These are phyloP conservation scores for Erysimum cheiranthoides DNA, from an alignment of 345 rosid genomes.

Conservation along the genomic window DNA sequence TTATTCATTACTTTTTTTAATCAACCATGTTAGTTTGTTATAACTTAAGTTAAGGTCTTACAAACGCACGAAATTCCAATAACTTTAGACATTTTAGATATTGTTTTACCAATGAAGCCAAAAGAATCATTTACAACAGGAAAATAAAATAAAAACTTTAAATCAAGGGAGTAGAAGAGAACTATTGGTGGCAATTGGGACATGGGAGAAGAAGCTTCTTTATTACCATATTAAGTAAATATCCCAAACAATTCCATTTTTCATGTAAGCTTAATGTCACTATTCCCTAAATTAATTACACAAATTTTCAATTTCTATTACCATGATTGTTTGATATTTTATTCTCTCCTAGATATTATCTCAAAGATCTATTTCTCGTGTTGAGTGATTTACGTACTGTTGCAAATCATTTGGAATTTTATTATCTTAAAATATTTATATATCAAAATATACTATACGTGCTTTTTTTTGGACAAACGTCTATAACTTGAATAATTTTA, in stretches of 20 bases:
- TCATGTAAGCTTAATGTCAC: slow-evolving; percentile 41
- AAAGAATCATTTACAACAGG: background rate
- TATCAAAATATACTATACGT: background rate
- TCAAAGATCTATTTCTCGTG: slow-evolving; percentile 1
- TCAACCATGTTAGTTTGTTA: background rate
- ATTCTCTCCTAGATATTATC: slow-evolving; percentile 16
- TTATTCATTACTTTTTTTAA: background rate
- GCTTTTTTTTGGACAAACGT: no score
- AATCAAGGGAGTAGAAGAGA: slow-evolving; percentile 29
- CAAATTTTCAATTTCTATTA: slow-evolving; percentile 22
- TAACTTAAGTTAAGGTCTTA: background rate
- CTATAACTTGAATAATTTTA: no score
- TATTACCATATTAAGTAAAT: slow-evolving; percentile 42
- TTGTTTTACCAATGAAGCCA: slow-evolving; percentile 1
- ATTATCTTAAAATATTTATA: background rate
- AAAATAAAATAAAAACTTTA: background rate
- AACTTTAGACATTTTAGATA: background rate
- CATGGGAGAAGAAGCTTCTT: slow-evolving; percentile 43
- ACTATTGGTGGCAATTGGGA: slow-evolving; percentile 37
- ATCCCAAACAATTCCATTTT: slow-evolving; percentile 44
- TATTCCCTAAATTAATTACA: slow-evolving; percentile 40
- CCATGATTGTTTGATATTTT: slow-evolving; percentile 33
- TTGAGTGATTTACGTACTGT: background rate
- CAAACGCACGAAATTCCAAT: background rate
- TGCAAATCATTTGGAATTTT: background rate